These are phyloP conservation scores for Castanopsis chinensis DNA, from an alignment of 306 rosid genomes.

Conservation along the genomic window DNA sequence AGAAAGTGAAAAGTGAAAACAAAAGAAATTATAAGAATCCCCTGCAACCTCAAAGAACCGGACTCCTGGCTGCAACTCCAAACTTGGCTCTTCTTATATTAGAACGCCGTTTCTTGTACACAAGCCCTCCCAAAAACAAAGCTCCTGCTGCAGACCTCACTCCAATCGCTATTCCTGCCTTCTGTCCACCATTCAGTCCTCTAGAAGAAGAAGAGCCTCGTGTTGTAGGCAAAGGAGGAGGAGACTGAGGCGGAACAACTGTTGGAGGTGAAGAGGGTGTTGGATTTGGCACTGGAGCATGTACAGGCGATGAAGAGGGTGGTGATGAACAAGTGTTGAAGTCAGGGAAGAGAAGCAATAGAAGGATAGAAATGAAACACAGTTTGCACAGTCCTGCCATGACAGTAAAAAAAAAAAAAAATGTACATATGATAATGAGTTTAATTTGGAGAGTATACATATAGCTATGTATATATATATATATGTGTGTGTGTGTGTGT, in stretches of 20 bases:
- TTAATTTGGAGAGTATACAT: not conserved
- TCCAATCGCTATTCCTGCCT: constrained; percentile 42
- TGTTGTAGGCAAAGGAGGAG: not conserved
- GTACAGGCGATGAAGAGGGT: too few species aligned
- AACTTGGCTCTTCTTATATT: not conserved
- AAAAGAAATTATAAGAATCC: too few species aligned
- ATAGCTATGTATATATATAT: not conserved
- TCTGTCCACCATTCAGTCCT: constrained; percentile 40
- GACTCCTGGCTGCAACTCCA: constrained; percentile 15
- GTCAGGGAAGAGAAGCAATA: not conserved
- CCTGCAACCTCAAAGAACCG: too few species aligned
- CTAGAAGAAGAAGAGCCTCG: not conserved
- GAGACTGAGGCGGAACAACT: not conserved
- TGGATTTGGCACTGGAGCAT: too few species aligned
- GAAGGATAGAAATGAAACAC: not conserved
- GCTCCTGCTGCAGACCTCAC: constrained; percentile 28
- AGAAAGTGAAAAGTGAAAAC: too few species aligned
- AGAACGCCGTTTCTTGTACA: constrained; percentile 30
- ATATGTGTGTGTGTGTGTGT: too few species aligned
- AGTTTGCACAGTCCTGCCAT: not conserved
- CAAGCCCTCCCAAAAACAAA: constrained; percentile 21
- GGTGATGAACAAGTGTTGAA: not conserved
- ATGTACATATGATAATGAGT: too few species aligned
- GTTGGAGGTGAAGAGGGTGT: not conserved
- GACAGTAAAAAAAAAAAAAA: not conserved